Conservation (phyloP, 805 yeast species). For the Ogataea polymorpha region DNA sequence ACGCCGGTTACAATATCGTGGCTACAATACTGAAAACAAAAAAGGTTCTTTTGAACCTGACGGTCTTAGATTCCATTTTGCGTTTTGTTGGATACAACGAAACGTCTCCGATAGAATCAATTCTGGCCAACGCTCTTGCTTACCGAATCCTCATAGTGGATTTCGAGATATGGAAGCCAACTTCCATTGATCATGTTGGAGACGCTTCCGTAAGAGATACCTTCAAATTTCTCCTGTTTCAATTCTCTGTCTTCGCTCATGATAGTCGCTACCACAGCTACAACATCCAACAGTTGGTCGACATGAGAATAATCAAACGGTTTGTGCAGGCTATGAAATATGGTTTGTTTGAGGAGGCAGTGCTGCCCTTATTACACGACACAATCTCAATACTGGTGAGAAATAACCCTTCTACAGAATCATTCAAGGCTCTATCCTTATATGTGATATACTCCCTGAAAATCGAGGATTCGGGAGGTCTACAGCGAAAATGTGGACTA, state of each 20-base stretch:
- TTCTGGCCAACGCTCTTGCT: conserved; percentile 52
- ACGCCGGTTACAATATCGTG: conserved; percentile 59
- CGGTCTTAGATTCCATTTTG: conserved; percentile 47
- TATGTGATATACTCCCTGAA: conserved; percentile 49
- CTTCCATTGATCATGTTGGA: conserved; percentile 12
- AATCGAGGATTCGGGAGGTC: conserved; percentile 19
- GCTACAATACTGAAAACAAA: conserved; percentile 51
- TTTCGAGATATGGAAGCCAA: conserved; percentile 53
- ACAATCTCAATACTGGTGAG: conserved; percentile 40
- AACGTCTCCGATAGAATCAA: conserved; percentile 49
- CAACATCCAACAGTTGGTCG: conserved; percentile 51
- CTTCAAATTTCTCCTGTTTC: conserved; percentile 52
- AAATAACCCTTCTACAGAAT: conserved; percentile 51
- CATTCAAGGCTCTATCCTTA: conserved; percentile 48
- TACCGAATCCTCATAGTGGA: conserved; percentile 61
- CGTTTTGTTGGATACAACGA: conserved; percentile 56
- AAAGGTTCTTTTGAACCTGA: conserved; percentile 37
- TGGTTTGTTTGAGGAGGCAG: conserved; percentile 35
- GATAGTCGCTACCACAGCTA: conserved; percentile 48
- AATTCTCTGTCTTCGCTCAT: conserved; percentile 52
- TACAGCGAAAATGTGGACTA: conserved; percentile 32
- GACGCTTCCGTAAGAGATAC: conserved; percentile 37
- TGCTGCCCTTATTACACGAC: conserved; percentile 37
- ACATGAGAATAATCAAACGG: conserved; percentile 44
- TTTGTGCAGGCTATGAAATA: conserved; percentile 50